Conservation (phyloP, 192 early-diverging fungal genomes). For the Coemansia sp. region DNA sequence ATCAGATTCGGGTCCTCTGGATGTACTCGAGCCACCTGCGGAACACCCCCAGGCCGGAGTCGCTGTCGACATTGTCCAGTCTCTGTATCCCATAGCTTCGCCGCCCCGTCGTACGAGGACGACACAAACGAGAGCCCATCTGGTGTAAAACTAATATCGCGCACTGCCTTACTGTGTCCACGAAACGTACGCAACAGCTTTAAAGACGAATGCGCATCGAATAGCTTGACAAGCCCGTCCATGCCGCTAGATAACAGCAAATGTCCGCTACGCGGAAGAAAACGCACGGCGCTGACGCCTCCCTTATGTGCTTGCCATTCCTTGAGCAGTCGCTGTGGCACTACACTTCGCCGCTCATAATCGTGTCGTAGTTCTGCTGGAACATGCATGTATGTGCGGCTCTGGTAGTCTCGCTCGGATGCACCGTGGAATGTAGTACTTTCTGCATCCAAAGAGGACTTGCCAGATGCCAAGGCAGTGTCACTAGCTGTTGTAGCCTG, state of each 20-base stretch:
- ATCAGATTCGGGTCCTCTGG: slow-evolving; percentile 89
- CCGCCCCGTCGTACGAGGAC: slow-evolving; percentile 85
- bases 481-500: slow-evolving; percentile 9
- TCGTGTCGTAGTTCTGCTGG: slow-evolving; percentile 79
- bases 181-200: slow-evolving; percentile 78
- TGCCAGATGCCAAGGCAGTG: no score
- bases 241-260: slow-evolving; percentile 86
- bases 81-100: slow-evolving; percentile 99
- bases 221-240: slow-evolving; percentile 95
- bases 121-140: slow-evolving; percentile 83
- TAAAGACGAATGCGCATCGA: slow-evolving; percentile 94
- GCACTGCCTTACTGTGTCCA: slow-evolving; percentile 91
- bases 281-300: slow-evolving; percentile 86
- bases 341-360: slow-evolving; percentile 78
- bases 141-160: slow-evolving; percentile 88
- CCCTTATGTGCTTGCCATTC: slow-evolving; percentile 93
- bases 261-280: slow-evolving; percentile 89
- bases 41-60: slow-evolving; percentile 76
- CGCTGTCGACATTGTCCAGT: slow-evolving; percentile 84
- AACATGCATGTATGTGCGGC: slow-evolving; percentile 94
- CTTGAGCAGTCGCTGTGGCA: slow-evolving; percentile 83
- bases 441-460: slow-evolving; percentile 58
- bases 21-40: slow-evolving; percentile 89
- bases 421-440: slow-evolving; percentile 86
- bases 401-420: slow-evolving; percentile 85